Base-by-base conservation (phyloP, 345 rosid genomes). In the Pistacia vera region DNA sequence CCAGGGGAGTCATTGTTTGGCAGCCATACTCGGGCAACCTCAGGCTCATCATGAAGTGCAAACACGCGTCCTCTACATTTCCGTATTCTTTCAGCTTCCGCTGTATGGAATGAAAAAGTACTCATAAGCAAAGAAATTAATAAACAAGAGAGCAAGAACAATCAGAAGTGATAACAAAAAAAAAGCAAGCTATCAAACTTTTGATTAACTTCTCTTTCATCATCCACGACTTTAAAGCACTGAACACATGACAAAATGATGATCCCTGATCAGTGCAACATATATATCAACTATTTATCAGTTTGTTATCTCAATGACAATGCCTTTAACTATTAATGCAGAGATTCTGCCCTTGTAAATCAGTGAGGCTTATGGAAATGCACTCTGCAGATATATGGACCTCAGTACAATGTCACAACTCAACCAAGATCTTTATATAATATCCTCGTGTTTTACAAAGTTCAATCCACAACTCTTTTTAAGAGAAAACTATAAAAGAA, bases 1-100 rank as follows among this genome's bases (percentile, higher is more conserved):
- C 99, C 99, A 65, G 99, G 99, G 18, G 99, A 88, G 79, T 92
- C 89, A 86, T 82, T 80, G 81, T 97, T 89, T 72, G 99, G 99
- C 56, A 97, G 85, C 99, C 99, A 97, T 74, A 97, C 97, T 82
- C 99, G 87, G 48, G 89, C 83, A 80, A 97, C 99, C 78, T 94
- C 99, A 54, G 99, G 99, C 76, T 97, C 99, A 85, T 91, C 98
- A 62, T 79, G 86, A 77, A 97, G 98, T 17, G 99, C 92, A 87
- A 97, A 97, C 36, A 97, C 99, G 2, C 99, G 90, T 44, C 99
- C 99, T 69, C 76, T 88, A 73, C 93, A 91, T 83, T 77, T 90
- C n/a, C 85, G 87, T 60, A 97, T 97, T 76, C 99, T 92, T 87
- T 97, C 98, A 66, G 90, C 93, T 85, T 97, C 99, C 71, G 84